phyloP scores from a whole-genome alignment of 495 filamentous ascomycete species.

The Penicillium samsonianum region DNA sequence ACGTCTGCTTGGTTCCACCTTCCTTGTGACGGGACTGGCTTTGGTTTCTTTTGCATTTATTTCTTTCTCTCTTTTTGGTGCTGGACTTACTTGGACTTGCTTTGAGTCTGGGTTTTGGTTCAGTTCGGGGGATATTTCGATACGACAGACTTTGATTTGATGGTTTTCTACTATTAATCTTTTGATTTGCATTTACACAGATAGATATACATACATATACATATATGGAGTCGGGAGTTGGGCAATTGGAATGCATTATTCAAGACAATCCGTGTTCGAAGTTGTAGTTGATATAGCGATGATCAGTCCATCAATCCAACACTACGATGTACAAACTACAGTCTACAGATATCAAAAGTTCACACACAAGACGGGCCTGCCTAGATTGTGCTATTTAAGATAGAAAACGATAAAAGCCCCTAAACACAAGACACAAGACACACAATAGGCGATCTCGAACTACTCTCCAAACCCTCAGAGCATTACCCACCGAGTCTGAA shows the following conservation, averaged over 20 bases:
- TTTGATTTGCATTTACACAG: slow-evolving; percentile 14
- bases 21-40: not conserved
- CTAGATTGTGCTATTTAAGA: slow-evolving; percentile 30
- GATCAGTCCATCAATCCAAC: not conserved
- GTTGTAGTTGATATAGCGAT: not conserved
- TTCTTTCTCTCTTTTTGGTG: slow-evolving; percentile 7
- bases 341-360: not conserved
- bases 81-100: not conserved
- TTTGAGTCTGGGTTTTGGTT: slow-evolving; percentile 3
- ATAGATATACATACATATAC: slow-evolving; percentile 12
- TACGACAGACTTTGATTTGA: slow-evolving; percentile 12
- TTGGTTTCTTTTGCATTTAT: not conserved
- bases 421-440: slow-evolving; percentile 6
- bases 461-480: not conserved
- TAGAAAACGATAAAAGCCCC: slow-evolving; percentile 20
- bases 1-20: not conserved
- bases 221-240: slow-evolving; percentile 11
- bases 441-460: not conserved
- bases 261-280: not conserved
- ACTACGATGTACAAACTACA: not conserved
- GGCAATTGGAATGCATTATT: slow-evolving; percentile 9
- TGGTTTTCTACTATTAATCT: slow-evolving; percentile 5
- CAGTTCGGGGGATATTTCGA: slow-evolving; percentile 7
- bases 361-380: slow-evolving; percentile 22
- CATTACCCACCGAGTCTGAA: slow-evolving; percentile 2